These are phyloP conservation scores for Meira nashicola DNA, from an alignment of 1,284 basidiomycete genomes.

Conservation along the genomic window DNA sequence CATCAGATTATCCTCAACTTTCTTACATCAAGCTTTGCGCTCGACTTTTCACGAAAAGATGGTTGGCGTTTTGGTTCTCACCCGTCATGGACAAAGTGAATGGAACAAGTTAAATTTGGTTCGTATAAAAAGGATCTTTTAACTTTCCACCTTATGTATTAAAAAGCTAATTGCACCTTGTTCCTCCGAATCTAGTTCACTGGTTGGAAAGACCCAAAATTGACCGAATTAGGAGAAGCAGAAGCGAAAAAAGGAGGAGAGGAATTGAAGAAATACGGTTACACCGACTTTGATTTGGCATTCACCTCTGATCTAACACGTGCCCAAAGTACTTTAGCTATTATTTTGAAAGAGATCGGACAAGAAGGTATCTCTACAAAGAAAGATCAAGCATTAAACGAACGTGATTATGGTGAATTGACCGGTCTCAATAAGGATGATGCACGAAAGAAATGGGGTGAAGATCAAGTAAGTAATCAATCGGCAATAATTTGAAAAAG, in stretches of 20 bases:
- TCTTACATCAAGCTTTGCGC: too few relatives aligned
- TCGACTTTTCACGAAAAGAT: background rate
- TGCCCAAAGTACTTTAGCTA: slow-evolving; percentile 55
- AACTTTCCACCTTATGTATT: background rate
- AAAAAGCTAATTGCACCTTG: background rate
- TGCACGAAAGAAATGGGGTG: slow-evolving; percentile 55
- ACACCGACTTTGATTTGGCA: slow-evolving; percentile 46
- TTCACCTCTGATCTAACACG: slow-evolving; percentile 55
- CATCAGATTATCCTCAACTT: too few relatives aligned
- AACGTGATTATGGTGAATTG: slow-evolving; percentile 56
- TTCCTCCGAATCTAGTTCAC: slow-evolving; percentile 31
- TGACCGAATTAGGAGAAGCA: slow-evolving; percentile 48
- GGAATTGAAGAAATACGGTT: slow-evolving; percentile 49
- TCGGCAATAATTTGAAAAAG: background rate
- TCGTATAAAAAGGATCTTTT: slow-evolving; percentile 5
- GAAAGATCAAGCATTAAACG: slow-evolving; percentile 56
- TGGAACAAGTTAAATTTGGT: slow-evolving; percentile 53
- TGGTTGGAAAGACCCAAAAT: slow-evolving; percentile 53
- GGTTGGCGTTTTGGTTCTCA: slow-evolving; percentile 46
- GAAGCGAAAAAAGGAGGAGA: slow-evolving; percentile 51
- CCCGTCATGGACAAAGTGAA: slow-evolving; percentile 53
- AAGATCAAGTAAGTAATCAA: slow-evolving; percentile 49
- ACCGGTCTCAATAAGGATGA: slow-evolving; percentile 56
- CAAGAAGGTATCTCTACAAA: slow-evolving; percentile 51
- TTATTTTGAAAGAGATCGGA: slow-evolving; percentile 54